Base-by-base conservation (phyloP, 1,284 basidiomycete species). In the Fomitopsis palustris region DNA sequence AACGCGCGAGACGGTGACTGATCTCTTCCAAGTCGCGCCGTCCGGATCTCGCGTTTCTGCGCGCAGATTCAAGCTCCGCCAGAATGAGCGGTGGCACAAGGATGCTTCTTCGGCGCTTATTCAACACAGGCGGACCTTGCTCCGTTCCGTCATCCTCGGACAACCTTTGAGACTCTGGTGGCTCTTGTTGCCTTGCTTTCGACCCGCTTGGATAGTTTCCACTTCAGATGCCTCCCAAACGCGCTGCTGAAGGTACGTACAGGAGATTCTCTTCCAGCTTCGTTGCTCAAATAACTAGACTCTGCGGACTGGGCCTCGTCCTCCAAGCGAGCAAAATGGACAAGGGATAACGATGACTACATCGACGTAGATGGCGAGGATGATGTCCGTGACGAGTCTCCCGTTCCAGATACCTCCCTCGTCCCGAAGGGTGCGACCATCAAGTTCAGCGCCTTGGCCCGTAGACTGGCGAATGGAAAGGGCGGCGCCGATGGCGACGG, bases 371-470 rank as follows among this genome's bases (percentile, higher is more conserved):
- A 81, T 66, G 79, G 85, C 61, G 80, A 83, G 63, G 82, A 85
- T 61, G 77, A 81, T 2, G 1, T 35, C 58, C 64, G 58, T 6
- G 64, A 80, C 74, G 54, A 78, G 74, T 64, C 82, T 39, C 63
- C 83, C 5, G 79, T 81, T 7, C 77, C 80, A 6, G 83, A 85
- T 59, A 75, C 78, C 1, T 74, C 83, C 41, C 75, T 87, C 49
- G 77, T 90, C 23, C 87, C 89, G 37, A 81, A 81, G 35, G 80
- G 81, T 42, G 86, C 88, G 17, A 93, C 87, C 10, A 92, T 93
- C 69, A 93, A 93, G 66, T 85, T 93, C 70, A 88, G 83, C 65
- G 90, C 89, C 2, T 76, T 93, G 38, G 88, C 87, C 6, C 86
- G 90, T 62, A 92, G 88, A 67, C 77, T 91, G 21, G 86, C 86